Conservation (phyloP, 2,329 filamentous ascomycete species). For the Ampelomyces quisqualis region DNA sequence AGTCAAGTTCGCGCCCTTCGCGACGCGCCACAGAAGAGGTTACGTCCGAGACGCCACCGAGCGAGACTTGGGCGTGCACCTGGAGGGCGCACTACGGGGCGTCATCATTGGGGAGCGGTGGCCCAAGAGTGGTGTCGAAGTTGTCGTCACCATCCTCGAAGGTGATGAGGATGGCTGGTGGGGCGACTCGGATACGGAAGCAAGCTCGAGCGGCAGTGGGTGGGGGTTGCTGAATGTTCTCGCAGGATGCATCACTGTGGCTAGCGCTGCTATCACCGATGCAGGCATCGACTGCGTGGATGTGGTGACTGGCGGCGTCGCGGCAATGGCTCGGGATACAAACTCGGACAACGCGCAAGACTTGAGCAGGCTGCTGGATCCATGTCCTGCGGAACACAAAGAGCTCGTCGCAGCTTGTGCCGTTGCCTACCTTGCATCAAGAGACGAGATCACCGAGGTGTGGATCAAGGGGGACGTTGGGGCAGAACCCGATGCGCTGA, state of each 20-base stretch:
- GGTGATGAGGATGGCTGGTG: constrained; percentile 79
- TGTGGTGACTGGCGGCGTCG: constrained; percentile 83
- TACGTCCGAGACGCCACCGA: constrained; percentile 85
- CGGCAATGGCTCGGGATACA: constrained; percentile 64
- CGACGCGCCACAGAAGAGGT: constrained; percentile 75
- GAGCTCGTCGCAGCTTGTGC: constrained; percentile 80
- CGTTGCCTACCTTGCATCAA: constrained; percentile 79
- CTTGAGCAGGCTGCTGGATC: constrained; percentile 69
- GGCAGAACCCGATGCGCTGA: constrained; percentile 53
- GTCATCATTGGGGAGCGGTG: constrained; percentile 90
- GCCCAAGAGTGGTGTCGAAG: constrained; percentile 98
- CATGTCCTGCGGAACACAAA: constrained; percentile 76
- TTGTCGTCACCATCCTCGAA: constrained; percentile 89
- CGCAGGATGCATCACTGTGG: constrained; percentile 88
- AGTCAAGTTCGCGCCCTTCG: constrained; percentile 96
- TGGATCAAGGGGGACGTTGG: constrained; percentile 80
- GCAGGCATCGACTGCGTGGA: constrained; percentile 96
- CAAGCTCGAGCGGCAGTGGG: constrained; percentile 59
- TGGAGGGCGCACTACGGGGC: constrained; percentile 86
- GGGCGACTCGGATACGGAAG: constrained; percentile 49
- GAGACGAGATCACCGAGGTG: constrained; percentile 90
- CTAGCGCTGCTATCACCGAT: constrained; percentile 88
- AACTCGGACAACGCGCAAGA: constrained; percentile 24
- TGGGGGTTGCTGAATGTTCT: constrained; percentile 93
- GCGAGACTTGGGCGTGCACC: constrained; percentile 83